phyloP scores from a whole-genome alignment of 2,329 filamentous ascomycete species.

The Diaporthe eres region DNA sequence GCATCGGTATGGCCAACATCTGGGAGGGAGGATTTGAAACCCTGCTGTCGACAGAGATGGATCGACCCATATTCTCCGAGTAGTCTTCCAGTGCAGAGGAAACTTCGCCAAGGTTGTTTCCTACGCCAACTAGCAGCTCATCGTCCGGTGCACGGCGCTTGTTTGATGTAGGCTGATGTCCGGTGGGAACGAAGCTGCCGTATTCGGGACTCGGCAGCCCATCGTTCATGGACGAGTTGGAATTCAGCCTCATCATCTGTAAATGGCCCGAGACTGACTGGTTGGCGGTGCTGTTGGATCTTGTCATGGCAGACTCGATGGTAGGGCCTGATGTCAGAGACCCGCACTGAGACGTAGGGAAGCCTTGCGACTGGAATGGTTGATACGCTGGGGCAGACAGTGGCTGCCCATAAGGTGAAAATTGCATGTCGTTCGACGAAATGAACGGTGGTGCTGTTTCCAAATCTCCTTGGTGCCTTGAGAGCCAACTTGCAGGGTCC shows the following conservation, averaged over 20 bases:
- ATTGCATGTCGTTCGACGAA: slow-evolving; percentile 8
- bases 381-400: slow-evolving; percentile 39
- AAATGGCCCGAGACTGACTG: slow-evolving; percentile 47
- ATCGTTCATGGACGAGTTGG: slow-evolving; percentile 52
- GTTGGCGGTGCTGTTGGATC: slow-evolving; percentile 58
- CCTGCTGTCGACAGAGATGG: slow-evolving; percentile 51
- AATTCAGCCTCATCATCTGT: slow-evolving; percentile 56
- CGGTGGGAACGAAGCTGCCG: slow-evolving; percentile 41
- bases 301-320: slow-evolving; percentile 57
- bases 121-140: slow-evolving; percentile 44
- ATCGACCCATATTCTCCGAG: slow-evolving; percentile 58
- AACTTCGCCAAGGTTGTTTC: slow-evolving; percentile 37
- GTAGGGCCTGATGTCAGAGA: slow-evolving; percentile 59
- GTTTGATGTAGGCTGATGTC: slow-evolving; percentile 42
- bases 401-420: slow-evolving; percentile 26
- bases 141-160: slow-evolving; percentile 51
- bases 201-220: slow-evolving; percentile 46
- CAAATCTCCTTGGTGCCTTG: slow-evolving; percentile 35
- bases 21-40: not conserved
- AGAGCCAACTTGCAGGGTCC: slow-evolving; percentile 45
- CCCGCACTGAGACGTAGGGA: slow-evolving; percentile 55
- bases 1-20: slow-evolving; percentile 32
- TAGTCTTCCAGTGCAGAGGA: slow-evolving; percentile 43
- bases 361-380: slow-evolving; percentile 42
- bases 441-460: slow-evolving; percentile 6